These are phyloP conservation scores for Trypanosoma cruzi DNA, from an alignment of 208 protist genomes.

Conservation along the genomic window DNA sequence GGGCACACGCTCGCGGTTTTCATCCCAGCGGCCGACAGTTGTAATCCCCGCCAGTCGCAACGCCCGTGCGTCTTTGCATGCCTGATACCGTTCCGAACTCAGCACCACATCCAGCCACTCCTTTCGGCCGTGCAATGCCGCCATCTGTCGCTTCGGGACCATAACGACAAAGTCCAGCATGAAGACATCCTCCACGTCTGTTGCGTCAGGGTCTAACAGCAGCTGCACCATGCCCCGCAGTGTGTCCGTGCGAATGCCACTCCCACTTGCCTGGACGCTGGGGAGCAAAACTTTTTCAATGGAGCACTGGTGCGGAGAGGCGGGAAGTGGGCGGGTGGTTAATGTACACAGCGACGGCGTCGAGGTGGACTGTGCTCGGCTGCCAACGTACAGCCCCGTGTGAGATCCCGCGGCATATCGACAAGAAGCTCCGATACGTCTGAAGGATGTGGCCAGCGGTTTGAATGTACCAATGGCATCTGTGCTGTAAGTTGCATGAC, in stretches of 20 bases:
- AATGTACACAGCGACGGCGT: neutral
- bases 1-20: conserved; percentile 62
- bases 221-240: conserved; percentile 62
- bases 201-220: conserved; percentile 60
- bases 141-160: conserved; percentile 57
- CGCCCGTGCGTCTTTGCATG: conserved; percentile 59
- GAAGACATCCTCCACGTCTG: conserved; percentile 59
- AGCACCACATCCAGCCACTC: conserved; percentile 63
- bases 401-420: neutral
- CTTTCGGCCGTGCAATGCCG: conserved; percentile 47
- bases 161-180: conserved; percentile 76
- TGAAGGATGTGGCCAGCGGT: neutral
- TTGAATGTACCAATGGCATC: neutral
- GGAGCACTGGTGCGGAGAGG: conserved; percentile 31
- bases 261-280: neutral
- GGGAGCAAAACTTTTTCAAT: conserved; percentile 37
- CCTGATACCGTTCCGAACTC: conserved; percentile 62
- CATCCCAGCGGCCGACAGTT: conserved; percentile 73
- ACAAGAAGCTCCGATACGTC: neutral
- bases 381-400: neutral
- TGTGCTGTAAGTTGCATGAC: neutral
- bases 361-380: conserved; percentile 15
- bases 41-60: conserved; percentile 68
- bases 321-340: neutral
- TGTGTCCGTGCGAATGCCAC: conserved; percentile 29